Evolutionary conservation across 345 rosid species (phyloP).

Genomic region (Cardamine chenopodiifolia): DNA sequence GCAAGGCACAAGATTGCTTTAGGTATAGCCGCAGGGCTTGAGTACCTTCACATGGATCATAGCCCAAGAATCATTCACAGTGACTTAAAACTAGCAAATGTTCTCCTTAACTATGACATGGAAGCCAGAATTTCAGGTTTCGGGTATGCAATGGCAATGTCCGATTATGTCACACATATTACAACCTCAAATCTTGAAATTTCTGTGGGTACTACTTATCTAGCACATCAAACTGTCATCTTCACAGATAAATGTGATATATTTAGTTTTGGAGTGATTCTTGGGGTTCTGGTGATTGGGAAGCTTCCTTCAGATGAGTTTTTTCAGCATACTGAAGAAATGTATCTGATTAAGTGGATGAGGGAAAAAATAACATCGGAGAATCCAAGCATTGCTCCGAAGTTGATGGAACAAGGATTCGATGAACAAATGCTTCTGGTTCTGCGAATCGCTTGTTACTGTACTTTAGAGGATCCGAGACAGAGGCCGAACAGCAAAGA

Average conservation of each 20-base stretch:
- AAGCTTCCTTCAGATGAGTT: constrained; percentile 87
- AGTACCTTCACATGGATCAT: constrained; percentile 78
- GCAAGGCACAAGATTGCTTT: constrained; percentile 69
- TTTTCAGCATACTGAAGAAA: constrained; percentile 70
- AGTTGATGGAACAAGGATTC: constrained; percentile 56
- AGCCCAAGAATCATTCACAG: constrained; percentile 76
- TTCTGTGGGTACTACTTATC: constrained; percentile 91
- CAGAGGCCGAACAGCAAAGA: constrained; percentile 89
- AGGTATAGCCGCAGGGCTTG: constrained; percentile 85
- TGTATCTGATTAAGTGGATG: constrained; percentile 81
- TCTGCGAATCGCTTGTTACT: constrained; percentile 79
- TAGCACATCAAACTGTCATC: constrained; percentile 77
- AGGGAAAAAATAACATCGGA: constrained; percentile 66
- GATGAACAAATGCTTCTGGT: constrained; percentile 84
- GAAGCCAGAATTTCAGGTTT: constrained; percentile 92
- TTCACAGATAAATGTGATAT: constrained; percentile 91
- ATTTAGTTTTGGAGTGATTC: constrained; percentile 80
- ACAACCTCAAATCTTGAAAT: constrained; percentile 70
- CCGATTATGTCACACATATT: constrained; percentile 69
- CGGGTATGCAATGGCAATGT: constrained; percentile 79
- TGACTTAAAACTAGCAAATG: constrained; percentile 86
- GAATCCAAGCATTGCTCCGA: constrained; percentile 60
- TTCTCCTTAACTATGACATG: constrained; percentile 87
- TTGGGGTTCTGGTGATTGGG: constrained; percentile 74
- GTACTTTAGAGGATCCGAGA: constrained; percentile 77